phyloP scores from a whole-genome alignment of 805 yeast species.

The Saccharomyces jurei region DNA sequence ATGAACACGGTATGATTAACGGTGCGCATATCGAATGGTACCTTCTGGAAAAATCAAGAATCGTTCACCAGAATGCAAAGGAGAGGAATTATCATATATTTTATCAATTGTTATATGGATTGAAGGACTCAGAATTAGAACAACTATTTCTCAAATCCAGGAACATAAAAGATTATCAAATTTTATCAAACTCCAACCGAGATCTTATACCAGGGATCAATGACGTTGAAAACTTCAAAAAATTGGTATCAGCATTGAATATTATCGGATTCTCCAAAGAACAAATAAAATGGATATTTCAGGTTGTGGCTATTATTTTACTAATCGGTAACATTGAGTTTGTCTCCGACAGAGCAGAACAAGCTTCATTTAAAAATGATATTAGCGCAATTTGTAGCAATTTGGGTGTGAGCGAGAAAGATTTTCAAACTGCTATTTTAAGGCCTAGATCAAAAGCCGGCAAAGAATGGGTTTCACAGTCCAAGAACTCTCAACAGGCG shows the following conservation, averaged over 20 bases:
- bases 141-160: slow-evolving; percentile 34
- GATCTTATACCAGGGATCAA: slow-evolving; percentile 62
- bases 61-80: slow-evolving; percentile 58
- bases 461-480: slow-evolving; percentile 71
- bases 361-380: slow-evolving; percentile 56
- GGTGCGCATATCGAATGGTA: slow-evolving; percentile 97
- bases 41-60: slow-evolving; percentile 86
- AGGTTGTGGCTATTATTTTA: slow-evolving; percentile 63
- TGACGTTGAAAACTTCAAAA: slow-evolving; percentile 60
- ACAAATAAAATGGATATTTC: slow-evolving; percentile 53
- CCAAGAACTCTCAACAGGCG: slow-evolving; percentile 73
- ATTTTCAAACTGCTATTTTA: slow-evolving; percentile 52
- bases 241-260: slow-evolving; percentile 57
- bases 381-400: slow-evolving; percentile 40
- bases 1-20: slow-evolving; percentile 50
- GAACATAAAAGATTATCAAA: slow-evolving; percentile 28
- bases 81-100: slow-evolving; percentile 94
- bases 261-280: slow-evolving; percentile 58
- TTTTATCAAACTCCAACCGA: slow-evolving; percentile 47
- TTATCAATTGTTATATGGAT: slow-evolving; percentile 75
- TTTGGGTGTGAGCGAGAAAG: slow-evolving; percentile 57
- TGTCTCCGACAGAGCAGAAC: slow-evolving; percentile 58
- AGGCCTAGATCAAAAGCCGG: slow-evolving; percentile 89
- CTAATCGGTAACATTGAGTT: slow-evolving; percentile 83
- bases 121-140: slow-evolving; percentile 35